phyloP scores from a whole-genome alignment of 1,284 basidiomycete species.

The Puccinia coronata region DNA sequence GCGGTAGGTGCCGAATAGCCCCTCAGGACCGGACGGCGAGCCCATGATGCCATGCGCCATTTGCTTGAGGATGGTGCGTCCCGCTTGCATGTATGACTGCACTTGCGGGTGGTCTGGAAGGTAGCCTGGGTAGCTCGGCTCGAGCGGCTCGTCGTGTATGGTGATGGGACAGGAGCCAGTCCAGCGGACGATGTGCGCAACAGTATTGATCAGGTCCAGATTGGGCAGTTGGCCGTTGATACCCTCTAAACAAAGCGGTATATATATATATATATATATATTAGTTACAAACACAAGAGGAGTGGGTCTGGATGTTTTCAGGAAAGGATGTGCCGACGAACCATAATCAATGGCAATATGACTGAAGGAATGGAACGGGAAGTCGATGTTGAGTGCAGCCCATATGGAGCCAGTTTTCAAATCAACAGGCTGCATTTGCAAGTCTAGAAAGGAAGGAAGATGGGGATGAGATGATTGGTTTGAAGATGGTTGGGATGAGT shows the following conservation, averaged over 20 bases:
- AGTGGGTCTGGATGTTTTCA: too few relatives aligned
- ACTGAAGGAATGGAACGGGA: constrained; percentile 92
- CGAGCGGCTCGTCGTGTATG: constrained; percentile 4
- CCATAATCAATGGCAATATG: constrained; percentile 89
- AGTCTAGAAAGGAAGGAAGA: constrained; percentile 62
- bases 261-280: background rate
- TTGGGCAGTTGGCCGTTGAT: constrained; percentile 92
- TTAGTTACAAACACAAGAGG: constrained; percentile 27
- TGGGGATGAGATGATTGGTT: background rate
- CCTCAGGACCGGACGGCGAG: constrained; percentile 61
- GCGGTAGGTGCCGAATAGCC: constrained; percentile 69
- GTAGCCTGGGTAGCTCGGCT: constrained; percentile 25
- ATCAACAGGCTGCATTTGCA: constrained; percentile 67
- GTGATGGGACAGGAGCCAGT: constrained; percentile 61
- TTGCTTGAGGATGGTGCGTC: constrained; percentile 69
- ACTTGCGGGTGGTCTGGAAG: constrained; percentile 56
- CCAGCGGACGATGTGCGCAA: constrained; percentile 71
- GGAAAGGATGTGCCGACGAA: too few relatives aligned
- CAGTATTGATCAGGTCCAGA: constrained; percentile 87
- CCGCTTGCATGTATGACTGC: constrained; percentile 65
- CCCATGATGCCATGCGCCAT: constrained; percentile 71
- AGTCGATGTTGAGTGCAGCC: constrained; percentile 92
- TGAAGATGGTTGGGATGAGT: background rate
- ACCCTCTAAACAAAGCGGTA: constrained; percentile 68
- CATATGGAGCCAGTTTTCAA: constrained; percentile 77